Base-by-base conservation (phyloP, 306 rosid species). In the Ziziphus jujuba region DNA sequence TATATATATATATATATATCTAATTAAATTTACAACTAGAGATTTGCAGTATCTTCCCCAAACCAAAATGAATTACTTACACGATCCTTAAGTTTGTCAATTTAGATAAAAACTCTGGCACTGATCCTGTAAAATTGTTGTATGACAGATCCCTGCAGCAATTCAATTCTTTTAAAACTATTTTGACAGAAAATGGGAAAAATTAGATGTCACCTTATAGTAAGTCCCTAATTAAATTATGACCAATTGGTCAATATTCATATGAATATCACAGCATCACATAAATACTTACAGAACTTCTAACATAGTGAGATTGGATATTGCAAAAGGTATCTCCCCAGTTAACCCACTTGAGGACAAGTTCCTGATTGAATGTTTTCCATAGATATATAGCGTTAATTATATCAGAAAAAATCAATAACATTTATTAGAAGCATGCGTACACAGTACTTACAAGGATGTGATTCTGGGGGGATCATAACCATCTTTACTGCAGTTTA, bases 111-210 rank as follows among this genome's bases (percentile, higher is more conserved):
- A 81, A 85, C 22, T 71, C 81, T 14, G 87, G 87, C 14, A 85
- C 34, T 16, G 61, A 13, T 61, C 87, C 87, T 2, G 63, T 72
- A 31, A 84, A 70, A 31, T 12, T 72, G 72, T 84, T 84, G 64
- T 78, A 34, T 60, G 85, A 84, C 63, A 80, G 45, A 81, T 78
- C 85, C 79, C 89, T 84, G 78, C 28, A 65, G 72, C 44, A 17
- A 58, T 24, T n/a, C 38, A 61, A 22, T 9, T 7, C 45, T 9
- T 28, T 40, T 40, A 40, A 9, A 40, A 40, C 45, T 40, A 40
- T 40, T 40, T 6, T 40, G 10, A 40, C 33, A 40, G 13, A 40
- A 12, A 40, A 1, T 40, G 12, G 45, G n/a, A n/a, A 8, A 9
- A 40, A 9, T 7, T 40, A 40, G 4, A 8, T 40, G 12, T 8